Conservation (phyloP, 176 grass and related monocot genomes). For the Triticum turgidum region DNA sequence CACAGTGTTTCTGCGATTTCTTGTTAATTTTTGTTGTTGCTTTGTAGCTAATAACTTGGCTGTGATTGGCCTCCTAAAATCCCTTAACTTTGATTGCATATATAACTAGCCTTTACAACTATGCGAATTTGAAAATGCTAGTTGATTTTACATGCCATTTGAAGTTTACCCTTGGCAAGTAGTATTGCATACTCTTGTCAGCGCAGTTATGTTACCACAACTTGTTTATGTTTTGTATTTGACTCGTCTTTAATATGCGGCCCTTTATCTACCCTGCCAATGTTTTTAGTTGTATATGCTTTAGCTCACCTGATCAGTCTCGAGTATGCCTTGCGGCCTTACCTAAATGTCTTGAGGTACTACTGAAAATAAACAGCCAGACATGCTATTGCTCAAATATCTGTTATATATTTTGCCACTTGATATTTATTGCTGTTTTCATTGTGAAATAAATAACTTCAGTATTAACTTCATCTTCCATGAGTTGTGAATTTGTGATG, state of each 20-base stretch:
- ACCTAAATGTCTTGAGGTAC: background rate
- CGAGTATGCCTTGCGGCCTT: background rate
- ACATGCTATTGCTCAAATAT: no score
- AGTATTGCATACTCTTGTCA: background rate
- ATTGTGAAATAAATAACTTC: background rate
- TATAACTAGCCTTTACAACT: background rate
- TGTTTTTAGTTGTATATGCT: background rate
- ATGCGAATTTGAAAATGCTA: background rate
- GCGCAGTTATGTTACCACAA: background rate
- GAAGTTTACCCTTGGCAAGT: background rate
- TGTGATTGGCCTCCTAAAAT: background rate
- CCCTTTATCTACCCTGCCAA: background rate
- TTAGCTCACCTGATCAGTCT: background rate
- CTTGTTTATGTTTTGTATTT: background rate
- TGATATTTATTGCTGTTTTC: background rate
- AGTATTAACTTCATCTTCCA: background rate
- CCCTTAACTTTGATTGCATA: background rate
- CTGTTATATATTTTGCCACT: no score
- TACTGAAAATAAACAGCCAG: background rate
- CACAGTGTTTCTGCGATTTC: no score
- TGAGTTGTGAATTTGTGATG: background rate
- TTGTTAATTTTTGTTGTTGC: background rate
- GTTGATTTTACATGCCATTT: background rate
- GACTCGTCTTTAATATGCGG: background rate
- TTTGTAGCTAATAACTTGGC: background rate